Conservation (phyloP, 208 protist species). For the Borovskyia barvae region DNA sequence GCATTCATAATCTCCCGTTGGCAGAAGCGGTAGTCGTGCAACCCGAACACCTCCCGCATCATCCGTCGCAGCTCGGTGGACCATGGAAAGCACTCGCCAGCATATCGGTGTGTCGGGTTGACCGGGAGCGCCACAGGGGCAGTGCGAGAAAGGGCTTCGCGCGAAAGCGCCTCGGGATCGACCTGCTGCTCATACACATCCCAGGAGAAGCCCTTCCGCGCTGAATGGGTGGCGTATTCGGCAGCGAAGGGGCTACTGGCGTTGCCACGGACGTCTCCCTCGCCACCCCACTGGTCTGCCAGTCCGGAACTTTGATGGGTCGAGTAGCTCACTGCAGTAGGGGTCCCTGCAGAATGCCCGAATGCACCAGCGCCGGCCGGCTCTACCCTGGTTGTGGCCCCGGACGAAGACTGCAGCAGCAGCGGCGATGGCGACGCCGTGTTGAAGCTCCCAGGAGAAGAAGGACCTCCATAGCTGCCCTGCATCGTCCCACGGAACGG, state of each 20-base stretch:
- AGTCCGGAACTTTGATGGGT: neutral
- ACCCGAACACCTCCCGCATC: slow-evolving; percentile 88
- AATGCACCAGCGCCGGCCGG: too few relatives aligned
- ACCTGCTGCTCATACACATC: slow-evolving; percentile 64
- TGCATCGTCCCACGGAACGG: too few relatives aligned
- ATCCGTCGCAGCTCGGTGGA: slow-evolving; percentile 77
- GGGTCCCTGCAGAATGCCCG: neutral
- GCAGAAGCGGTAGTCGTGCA: slow-evolving; percentile 88
- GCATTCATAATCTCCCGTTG: slow-evolving; percentile 96
- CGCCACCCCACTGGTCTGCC: neutral
- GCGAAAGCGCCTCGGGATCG: slow-evolving; percentile 25
- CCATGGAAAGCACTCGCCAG: slow-evolving; percentile 77
- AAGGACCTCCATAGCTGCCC: too few relatives aligned
- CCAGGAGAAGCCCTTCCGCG: slow-evolving; percentile 54
- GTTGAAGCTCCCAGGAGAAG: too few relatives aligned
- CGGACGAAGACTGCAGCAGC: too few relatives aligned
- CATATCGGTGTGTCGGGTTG: slow-evolving; percentile 69
- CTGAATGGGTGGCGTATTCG: neutral
- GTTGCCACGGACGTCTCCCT: neutral
- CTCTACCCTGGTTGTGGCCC: too few relatives aligned
- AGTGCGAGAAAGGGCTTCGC: slow-evolving; percentile 35
- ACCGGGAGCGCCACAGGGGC: slow-evolving; percentile 58
- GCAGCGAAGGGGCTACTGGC: neutral
- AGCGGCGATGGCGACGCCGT: too few relatives aligned
- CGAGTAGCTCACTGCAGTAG: too few relatives aligned